These are phyloP conservation scores for Saccharomycopsis sp. DNA, from an alignment of 805 yeast genomes.

Conservation along the genomic window DNA sequence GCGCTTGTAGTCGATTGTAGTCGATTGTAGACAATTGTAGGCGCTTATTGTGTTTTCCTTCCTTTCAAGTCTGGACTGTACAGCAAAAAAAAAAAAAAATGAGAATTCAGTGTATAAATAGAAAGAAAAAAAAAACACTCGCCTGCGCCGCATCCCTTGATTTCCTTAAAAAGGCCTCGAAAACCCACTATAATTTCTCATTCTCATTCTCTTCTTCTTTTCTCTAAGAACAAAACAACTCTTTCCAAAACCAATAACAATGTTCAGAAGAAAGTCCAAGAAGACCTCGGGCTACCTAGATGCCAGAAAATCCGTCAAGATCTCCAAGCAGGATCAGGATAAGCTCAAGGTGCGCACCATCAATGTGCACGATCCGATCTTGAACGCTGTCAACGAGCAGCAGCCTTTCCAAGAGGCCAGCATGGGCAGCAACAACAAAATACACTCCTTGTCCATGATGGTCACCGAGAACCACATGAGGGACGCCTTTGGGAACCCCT, in stretches of 20 bases:
- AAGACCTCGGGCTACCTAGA: constrained; percentile 10
- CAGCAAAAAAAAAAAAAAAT: no score
- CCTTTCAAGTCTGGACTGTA: no score
- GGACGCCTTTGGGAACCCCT: constrained; percentile 83
- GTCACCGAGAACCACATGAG: constrained; percentile 48
- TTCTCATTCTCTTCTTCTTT: not conserved
- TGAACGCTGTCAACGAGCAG: constrained; percentile 87
- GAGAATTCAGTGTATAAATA: no score
- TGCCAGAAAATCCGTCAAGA: constrained; percentile 26
- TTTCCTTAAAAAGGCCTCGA: no score
- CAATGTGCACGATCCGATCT: constrained; percentile 60
- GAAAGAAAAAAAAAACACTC: no score
- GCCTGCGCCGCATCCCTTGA: no score
- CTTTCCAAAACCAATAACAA: no score
- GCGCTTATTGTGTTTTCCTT: no score
- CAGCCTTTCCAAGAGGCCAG: constrained; percentile 79
- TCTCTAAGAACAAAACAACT: not conserved
- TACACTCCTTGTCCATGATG: constrained; percentile 11
- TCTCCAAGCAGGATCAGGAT: constrained; percentile 43
- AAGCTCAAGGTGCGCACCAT: constrained; percentile 51
- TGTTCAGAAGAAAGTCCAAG: constrained; percentile 12
- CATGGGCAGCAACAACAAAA: not conserved
- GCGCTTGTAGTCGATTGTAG: no score
- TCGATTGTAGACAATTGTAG: no score
- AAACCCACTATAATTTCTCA: not conserved